Base-by-base conservation (phyloP, 2,329 filamentous ascomycete species). In the Calonectria leucothoes region DNA sequence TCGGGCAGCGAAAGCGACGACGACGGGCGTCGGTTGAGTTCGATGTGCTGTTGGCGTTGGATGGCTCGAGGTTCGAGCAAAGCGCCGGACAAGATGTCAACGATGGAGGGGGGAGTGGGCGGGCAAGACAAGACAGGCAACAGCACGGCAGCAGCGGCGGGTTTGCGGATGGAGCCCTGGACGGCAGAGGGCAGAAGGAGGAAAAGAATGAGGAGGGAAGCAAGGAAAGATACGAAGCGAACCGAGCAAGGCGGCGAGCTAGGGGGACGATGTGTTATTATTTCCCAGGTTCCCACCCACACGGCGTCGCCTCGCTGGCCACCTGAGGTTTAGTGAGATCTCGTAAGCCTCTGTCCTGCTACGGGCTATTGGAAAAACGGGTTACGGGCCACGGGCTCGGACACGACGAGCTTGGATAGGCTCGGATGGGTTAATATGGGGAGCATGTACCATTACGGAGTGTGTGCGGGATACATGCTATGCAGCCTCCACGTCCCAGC, bases 281-380 rank as follows among this genome's bases (percentile, higher is more conserved):
- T 74, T 74, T 67, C 69, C 65, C 66, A 69, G 59, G 66, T 64
- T 74, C 64, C 74, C 74, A 70, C 72, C 71, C 72, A 75, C 71
- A 71, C 71, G 70, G 66, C 70, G 65, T 70, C 65, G 51, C 69
- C 68, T 74, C 63, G 52, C 51, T 59, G 66, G 51, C 74, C 75
- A 71, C 72, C 70, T 77, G 74, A 76, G 74, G 75, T 75, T 66
- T 74, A 76, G 76, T 74, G 73, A 76, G 74, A 76, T 77, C 76
- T 76, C 73, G 76, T 77, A 73, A 76, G 75, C 75, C 52, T 63
- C 66, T 59, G 37, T 61, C 23, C 52, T 68, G 66, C 66, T 35
- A 68, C 51, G 52, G 51, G 52, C 66, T 68, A 68, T 61, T 68
- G 52, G 66, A 51, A 68, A 68, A 67, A 69, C 64, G 63, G 70